These are phyloP conservation scores for Penicillium sp. DNA, from an alignment of 2,329 filamentous ascomycete genomes.

Conservation along the genomic window DNA sequence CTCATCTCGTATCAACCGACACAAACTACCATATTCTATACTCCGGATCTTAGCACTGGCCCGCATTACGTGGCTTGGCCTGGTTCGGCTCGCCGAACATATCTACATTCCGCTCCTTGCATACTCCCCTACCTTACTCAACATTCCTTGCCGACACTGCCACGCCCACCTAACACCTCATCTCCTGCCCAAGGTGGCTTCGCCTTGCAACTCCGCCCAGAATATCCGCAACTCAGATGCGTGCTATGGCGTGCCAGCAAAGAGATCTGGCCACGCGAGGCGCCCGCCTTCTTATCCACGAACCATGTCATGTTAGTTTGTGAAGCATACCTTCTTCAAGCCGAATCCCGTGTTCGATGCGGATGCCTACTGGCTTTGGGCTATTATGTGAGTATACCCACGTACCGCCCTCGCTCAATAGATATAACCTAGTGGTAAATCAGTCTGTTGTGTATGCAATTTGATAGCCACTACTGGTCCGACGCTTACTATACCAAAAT, in stretches of 20 bases:
- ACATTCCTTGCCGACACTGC: not conserved
- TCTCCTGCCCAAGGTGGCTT: constrained; percentile 6
- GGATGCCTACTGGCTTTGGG: constrained; percentile 17
- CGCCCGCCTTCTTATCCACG: not conserved
- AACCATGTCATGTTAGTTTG: constrained; percentile 6
- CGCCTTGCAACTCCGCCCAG: constrained; percentile 8
- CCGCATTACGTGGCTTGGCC: not conserved
- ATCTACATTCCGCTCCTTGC: not conserved
- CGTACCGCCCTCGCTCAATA: too few species aligned
- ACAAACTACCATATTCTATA: not conserved
- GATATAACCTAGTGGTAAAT: not conserved
- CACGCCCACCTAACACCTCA: not conserved
- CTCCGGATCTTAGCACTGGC: too few species aligned
- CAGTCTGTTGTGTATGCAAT: not conserved
- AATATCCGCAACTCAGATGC: constrained; percentile 3
- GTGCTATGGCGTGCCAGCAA: not conserved
- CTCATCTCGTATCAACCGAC: not conserved
- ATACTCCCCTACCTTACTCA: not conserved
- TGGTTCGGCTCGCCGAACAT: too few species aligned
- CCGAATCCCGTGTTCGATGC: constrained; percentile 12
- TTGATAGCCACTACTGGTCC: constrained; percentile 19
- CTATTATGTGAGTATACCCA: constrained; percentile 12
- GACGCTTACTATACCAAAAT: constrained; percentile 19
- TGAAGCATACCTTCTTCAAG: constrained; percentile 15
- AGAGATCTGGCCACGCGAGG: constrained; percentile 12